A percentile compares a stretch with the other conserved stretches of the same genome.
Conservation (phyloP, 2,329 filamentous ascomycete genomes). For the Penicillium sp. region DNA sequence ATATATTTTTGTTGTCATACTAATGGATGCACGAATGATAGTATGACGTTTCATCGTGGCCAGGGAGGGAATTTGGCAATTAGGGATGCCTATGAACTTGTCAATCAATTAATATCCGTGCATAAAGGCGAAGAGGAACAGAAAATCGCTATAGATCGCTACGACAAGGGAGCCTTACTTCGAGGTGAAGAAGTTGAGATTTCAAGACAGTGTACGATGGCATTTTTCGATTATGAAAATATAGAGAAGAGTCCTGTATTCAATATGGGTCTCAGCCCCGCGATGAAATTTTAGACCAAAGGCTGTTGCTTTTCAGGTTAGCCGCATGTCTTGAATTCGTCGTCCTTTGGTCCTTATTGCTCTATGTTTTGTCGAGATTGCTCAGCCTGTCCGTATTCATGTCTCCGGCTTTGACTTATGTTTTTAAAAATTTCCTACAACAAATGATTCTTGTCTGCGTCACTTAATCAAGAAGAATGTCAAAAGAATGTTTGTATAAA, state of each 20-base stretch:
- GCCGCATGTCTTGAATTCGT: neutral
- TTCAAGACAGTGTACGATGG: slow-evolving; percentile 6
- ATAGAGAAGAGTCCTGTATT: slow-evolving; percentile 3
- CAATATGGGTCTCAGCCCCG: slow-evolving; percentile 5
- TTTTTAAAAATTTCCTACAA: no score
- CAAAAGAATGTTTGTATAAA: no score
- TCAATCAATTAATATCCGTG: neutral
- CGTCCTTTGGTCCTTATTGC: neutral
- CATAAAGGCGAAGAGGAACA: neutral
- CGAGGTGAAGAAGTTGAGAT: slow-evolving; percentile 10
- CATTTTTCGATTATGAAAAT: slow-evolving; percentile 8
- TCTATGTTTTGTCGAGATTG: neutral
- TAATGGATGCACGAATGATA: neutral
- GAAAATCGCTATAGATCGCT: slow-evolving; percentile 1
- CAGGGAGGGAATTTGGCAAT: slow-evolving; percentile 11
- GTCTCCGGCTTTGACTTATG: no score
- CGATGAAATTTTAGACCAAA: neutral
- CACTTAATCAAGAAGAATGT: neutral
- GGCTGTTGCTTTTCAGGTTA: no score
- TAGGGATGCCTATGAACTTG: slow-evolving; percentile 9
- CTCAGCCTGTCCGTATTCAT: neutral
- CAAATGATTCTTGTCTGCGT: neutral
- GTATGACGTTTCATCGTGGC: slow-evolving; percentile 11
- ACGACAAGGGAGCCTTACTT: slow-evolving; percentile 7
- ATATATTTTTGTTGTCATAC: neutral